Conservation (phyloP, 306 rosid genomes). For the Purshia tridentata region DNA sequence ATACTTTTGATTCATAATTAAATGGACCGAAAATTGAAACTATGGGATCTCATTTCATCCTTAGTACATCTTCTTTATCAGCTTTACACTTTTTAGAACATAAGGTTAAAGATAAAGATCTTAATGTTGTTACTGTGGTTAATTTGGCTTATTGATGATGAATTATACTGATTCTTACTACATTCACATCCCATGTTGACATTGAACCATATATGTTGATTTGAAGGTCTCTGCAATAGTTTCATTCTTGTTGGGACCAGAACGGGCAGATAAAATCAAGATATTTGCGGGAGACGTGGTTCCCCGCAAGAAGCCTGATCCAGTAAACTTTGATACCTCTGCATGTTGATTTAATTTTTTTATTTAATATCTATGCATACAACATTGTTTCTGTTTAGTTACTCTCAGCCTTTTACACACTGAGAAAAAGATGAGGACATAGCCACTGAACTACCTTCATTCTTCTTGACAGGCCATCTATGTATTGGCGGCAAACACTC, state of each 20-base stretch:
- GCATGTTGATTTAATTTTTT: constrained; percentile 7
- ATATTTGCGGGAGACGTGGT: constrained; percentile 99
- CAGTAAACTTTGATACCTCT: constrained; percentile 50
- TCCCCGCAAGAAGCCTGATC: constrained; percentile 98
- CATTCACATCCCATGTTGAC: constrained; percentile 5
- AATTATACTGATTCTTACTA: constrained; percentile 3
- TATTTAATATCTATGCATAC: too few relatives aligned
- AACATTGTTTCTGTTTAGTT: too few relatives aligned
- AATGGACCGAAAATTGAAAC: constrained; percentile 5
- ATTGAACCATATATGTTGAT: constrained; percentile 29
- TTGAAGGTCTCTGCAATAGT: constrained; percentile 95
- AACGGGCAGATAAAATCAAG: constrained; percentile 81
- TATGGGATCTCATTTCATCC: background rate
- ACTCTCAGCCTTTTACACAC: too few relatives aligned
- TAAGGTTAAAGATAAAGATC: background rate
- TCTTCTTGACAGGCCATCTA: constrained; percentile 84
- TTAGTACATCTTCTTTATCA: background rate
- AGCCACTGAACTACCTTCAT: constrained; percentile 21
- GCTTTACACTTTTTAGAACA: constrained; percentile 1
- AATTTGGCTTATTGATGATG: constrained; percentile 14
- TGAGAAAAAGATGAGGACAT: background rate
- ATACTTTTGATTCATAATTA: background rate
- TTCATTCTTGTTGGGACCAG: constrained; percentile 78
- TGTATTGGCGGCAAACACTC: constrained; percentile 75
- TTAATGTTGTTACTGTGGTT: constrained; percentile 10